Evolutionary conservation across 208 protist species (phyloP).

Genomic region (Trypanosoma melophagium): DNA sequence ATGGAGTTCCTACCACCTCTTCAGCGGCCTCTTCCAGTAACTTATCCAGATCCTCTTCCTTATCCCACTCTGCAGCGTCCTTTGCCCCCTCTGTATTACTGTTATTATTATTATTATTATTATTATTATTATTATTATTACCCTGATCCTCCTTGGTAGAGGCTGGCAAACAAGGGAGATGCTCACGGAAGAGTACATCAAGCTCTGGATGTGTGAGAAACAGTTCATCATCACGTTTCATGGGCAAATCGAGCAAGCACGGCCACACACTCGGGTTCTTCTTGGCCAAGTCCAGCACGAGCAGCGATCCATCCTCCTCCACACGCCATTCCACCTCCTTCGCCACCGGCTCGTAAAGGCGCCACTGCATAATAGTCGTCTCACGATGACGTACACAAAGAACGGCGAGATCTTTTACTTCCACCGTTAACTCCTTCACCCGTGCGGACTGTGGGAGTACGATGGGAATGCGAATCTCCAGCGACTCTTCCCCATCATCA

Average conservation of each 20-base stretch:
- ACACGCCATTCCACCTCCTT: conserved; percentile 84
- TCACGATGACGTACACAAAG: conserved; percentile 71
- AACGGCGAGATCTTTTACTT: conserved; percentile 75
- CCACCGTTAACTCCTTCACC: conserved; percentile 69
- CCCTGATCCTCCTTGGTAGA: conserved; percentile 3
- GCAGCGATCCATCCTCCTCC: conserved; percentile 50
- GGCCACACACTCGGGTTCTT: conserved; percentile 51
- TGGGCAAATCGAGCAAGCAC: conserved; percentile 76
- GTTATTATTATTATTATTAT: too few species aligned
- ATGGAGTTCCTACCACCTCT: conserved; percentile 39
- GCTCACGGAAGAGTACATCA: conserved; percentile 62
- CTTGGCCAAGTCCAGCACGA: conserved; percentile 80
- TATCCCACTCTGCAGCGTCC: too few species aligned
- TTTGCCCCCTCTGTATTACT: background rate
- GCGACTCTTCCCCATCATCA: conserved; percentile 50
- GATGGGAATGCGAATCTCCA: conserved; percentile 79
- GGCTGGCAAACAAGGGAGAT: conserved; percentile 64
- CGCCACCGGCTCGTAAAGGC: conserved; percentile 70
- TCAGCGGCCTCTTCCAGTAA: conserved; percentile 78
- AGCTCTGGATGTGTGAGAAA: conserved; percentile 49
- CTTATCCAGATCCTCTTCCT: conserved; percentile 70
- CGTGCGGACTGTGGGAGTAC: conserved; percentile 62
- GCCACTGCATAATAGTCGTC: conserved; percentile 77
- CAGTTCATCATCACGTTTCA: conserved; percentile 59
- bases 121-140: conserved; percentile 9